These are phyloP conservation scores for Pisolithus albus DNA, from an alignment of 768 basidiomycete genomes.

Conservation along the genomic window DNA sequence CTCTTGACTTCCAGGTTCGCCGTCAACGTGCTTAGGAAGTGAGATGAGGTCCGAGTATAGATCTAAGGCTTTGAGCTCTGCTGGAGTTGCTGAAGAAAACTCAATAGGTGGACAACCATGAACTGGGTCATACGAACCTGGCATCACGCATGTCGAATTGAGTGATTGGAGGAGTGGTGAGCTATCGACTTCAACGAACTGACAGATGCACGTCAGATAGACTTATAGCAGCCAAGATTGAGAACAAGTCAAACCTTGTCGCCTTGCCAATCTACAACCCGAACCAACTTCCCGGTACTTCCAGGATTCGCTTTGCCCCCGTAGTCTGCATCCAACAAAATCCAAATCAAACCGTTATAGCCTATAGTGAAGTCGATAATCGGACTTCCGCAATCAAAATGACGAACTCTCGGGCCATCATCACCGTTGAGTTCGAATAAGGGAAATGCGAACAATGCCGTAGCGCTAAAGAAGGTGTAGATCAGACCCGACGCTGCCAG, in stretches of 20 bases:
- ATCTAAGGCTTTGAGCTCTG: constrained; percentile 48
- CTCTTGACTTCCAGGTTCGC: constrained; percentile 37
- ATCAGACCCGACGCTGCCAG: too few species aligned
- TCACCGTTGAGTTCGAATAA: constrained; percentile 25
- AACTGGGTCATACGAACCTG: constrained; percentile 33
- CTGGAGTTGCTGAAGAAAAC: constrained; percentile 36
- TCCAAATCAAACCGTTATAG: constrained; percentile 35
- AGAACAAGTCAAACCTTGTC: constrained; percentile 31
- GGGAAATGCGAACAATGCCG: constrained; percentile 55
- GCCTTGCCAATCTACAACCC: constrained; percentile 27
- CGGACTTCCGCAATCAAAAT: constrained; percentile 49
- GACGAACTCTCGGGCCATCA: constrained; percentile 23
- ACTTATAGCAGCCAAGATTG: not conserved
- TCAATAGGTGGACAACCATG: not conserved
- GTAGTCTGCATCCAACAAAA: constrained; percentile 45
- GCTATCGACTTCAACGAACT: constrained; percentile 18
- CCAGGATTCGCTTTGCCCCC: constrained; percentile 9
- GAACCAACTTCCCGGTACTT: constrained; percentile 19
- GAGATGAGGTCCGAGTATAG: constrained; percentile 51
- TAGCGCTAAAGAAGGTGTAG: constrained; percentile 39
- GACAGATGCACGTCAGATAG: constrained; percentile 1
- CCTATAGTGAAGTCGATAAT: constrained; percentile 50
- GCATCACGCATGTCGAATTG: constrained; percentile 37
- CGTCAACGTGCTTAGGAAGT: constrained; percentile 54
- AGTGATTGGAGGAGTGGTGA: constrained; percentile 36